phyloP scores from a whole-genome alignment of 257 asterid species.

The Nicotiana paniculata region DNA sequence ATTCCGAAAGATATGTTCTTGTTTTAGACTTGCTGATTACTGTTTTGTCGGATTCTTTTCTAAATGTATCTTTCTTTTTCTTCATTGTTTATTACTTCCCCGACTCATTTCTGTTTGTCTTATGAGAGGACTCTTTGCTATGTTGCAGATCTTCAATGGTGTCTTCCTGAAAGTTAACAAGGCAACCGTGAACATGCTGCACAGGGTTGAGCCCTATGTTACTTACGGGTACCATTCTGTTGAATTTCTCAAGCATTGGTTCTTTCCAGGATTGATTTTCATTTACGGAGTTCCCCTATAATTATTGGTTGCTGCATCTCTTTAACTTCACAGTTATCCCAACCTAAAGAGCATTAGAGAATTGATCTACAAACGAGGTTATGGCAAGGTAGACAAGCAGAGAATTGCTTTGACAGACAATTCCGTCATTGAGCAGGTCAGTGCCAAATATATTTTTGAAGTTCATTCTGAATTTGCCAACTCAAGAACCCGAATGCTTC shows the following conservation, averaged over 20 bases:
- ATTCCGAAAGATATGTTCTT: not conserved
- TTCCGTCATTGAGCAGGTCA: slow-evolving; percentile 56
- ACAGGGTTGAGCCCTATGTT: slow-evolving; percentile 71
- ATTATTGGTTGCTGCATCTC: not conserved
- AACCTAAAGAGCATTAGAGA: slow-evolving; percentile 64
- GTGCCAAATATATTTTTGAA: not conserved
- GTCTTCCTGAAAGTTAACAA: slow-evolving; percentile 71
- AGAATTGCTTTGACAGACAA: slow-evolving; percentile 69
- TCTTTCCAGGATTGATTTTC: not conserved
- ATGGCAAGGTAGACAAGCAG: slow-evolving; percentile 65
- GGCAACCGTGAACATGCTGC: slow-evolving; percentile 71
- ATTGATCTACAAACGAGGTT: slow-evolving; percentile 68
- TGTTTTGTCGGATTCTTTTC: not conserved
- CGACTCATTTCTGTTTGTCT: not conserved
- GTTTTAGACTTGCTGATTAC: not conserved
- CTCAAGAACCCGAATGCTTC: not conserved
- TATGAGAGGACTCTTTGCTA: not conserved
- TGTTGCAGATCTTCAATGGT: slow-evolving; percentile 57
- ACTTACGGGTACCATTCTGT: slow-evolving; percentile 44
- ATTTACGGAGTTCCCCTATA: not conserved
- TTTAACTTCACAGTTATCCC: slow-evolving; percentile 37
- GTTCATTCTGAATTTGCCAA: not conserved
- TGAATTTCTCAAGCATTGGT: not conserved
- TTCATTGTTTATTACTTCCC: not conserved
- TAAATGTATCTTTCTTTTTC: not conserved